Base-by-base conservation (phyloP, 2,329 filamentous ascomycete genomes). In the Colletotrichum camelliae region DNA sequence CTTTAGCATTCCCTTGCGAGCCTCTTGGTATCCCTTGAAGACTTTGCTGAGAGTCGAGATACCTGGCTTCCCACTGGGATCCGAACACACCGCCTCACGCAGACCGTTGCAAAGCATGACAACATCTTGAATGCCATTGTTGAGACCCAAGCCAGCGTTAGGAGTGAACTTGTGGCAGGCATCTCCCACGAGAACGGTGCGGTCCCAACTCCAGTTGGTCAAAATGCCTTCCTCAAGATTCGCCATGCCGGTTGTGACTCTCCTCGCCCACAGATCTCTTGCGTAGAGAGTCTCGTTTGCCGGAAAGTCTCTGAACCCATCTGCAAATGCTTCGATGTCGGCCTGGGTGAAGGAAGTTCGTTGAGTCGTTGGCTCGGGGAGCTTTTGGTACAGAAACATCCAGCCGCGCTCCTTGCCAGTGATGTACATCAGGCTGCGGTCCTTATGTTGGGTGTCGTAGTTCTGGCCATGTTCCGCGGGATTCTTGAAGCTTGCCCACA, bases 141-240 rank as follows among this genome's bases (percentile, higher is more conserved):
- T 85, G 39, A 81, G 81, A 1, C 84, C 84, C 3, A 80, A 78
- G 0, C 83, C 84, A 0, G 82, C 79, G 65, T 82, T 84, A 0
- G 85, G 84, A 0, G 84, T 85, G 66, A 83, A 83, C 48, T 86
- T 86, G 72, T 86, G 85, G 2, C 79, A 81, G 0, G 85, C 77
- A 60, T 87, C 85, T 0, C 85, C 85, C 0, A 78, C 80, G 2
- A 87, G 81, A 3, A 83, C 84, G 12, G 86, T 77, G 1, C 83
- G 79, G 9, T 77, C 80, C 78, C 80, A 81, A 69, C 81, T 83
- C 84, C 83, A 86, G 65, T 84, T 78, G 9, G 76, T 62, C 8
- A 84, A 78, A 2, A 86, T 79, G 0, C 84, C 85, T 65, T 87
- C 85, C 21, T 85, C 83, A 1, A 87, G 77, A 57, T 81, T 81